phyloP scores from a whole-genome alignment of 2,329 filamentous ascomycete genomes.

The Talaromyces albobiverticillius region DNA sequence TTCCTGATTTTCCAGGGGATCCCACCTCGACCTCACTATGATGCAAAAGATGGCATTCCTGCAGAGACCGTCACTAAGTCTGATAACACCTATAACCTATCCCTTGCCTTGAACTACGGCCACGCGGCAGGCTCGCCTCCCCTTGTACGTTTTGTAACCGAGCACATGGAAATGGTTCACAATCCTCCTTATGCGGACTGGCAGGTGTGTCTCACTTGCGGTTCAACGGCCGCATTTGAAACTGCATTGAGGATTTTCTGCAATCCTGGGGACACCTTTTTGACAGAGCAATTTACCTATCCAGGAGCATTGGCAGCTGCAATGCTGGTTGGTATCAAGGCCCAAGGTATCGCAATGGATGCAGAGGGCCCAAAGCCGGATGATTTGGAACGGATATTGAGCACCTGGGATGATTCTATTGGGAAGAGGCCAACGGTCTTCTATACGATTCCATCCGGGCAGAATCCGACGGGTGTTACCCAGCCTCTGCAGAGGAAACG shows the following conservation, averaged over 20 bases:
- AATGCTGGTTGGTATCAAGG: background rate
- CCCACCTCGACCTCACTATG: no score
- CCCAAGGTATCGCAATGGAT: background rate
- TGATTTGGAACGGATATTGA: background rate
- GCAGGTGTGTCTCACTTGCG: background rate
- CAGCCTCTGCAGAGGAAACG: conserved; percentile 61
- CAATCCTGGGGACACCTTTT: background rate
- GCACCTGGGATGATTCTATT: background rate
- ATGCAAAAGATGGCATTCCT: no score
- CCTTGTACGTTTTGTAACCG: background rate
- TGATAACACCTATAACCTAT: background rate
- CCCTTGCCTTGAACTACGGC: background rate
- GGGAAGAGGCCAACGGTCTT: conserved; percentile 58
- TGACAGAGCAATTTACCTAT: background rate
- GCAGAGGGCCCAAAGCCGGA: background rate
- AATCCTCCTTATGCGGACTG: background rate
- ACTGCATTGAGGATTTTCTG: background rate
- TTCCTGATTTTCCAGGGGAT: background rate
- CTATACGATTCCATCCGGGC: conserved; percentile 69
- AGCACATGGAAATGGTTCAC: background rate
- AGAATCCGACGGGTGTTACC: conserved; percentile 80
- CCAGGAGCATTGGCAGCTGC: background rate
- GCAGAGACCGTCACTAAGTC: background rate
- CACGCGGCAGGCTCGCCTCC: background rate
- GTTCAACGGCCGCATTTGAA: background rate